Evolutionary conservation across 306 rosid genomes (phyloP).

Genomic region (Casuarina cunninghamiana): DNA sequence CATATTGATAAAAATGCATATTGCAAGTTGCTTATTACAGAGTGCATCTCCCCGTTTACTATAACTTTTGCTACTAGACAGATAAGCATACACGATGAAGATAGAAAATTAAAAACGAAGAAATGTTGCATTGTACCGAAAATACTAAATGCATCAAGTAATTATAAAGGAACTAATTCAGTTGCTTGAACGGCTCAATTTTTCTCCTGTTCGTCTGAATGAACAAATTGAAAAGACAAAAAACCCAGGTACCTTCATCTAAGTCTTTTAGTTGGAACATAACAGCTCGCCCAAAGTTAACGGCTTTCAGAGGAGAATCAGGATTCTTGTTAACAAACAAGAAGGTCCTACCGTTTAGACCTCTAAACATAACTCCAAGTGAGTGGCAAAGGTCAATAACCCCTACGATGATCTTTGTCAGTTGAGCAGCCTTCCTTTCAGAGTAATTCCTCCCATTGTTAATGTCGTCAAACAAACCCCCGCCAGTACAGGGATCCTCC

Average conservation of each 20-base stretch:
- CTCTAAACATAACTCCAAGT: slow-evolving; percentile 94
- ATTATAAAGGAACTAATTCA: neutral
- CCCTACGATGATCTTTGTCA: slow-evolving; percentile 84
- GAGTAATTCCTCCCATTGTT: slow-evolving; percentile 74
- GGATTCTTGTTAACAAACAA: slow-evolving; percentile 82
- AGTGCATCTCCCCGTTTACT: too few species aligned
- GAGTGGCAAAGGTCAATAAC: slow-evolving; percentile 94
- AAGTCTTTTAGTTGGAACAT: too few species aligned
- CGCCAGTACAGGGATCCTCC: slow-evolving; percentile 92
- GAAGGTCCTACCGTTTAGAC: slow-evolving; percentile 88
- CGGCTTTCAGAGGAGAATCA: slow-evolving; percentile 78
- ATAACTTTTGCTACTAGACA: too few species aligned
- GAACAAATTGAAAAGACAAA: too few species aligned
- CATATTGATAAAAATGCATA: too few species aligned
- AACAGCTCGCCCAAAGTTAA: slow-evolving; percentile 92
- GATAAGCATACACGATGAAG: neutral
- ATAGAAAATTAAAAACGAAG: neutral
- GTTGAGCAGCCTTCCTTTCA: slow-evolving; percentile 85
- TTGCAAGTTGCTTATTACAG: neutral
- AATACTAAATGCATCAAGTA: neutral
- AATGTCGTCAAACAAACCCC: slow-evolving; percentile 83
- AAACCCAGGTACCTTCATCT: too few species aligned
- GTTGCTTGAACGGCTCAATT: neutral
- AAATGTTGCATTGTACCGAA: neutral
- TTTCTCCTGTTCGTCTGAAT: neutral